Evolutionary conservation across 257 asterid species (phyloP).

Genomic region (Gentiana dahurica): DNA sequence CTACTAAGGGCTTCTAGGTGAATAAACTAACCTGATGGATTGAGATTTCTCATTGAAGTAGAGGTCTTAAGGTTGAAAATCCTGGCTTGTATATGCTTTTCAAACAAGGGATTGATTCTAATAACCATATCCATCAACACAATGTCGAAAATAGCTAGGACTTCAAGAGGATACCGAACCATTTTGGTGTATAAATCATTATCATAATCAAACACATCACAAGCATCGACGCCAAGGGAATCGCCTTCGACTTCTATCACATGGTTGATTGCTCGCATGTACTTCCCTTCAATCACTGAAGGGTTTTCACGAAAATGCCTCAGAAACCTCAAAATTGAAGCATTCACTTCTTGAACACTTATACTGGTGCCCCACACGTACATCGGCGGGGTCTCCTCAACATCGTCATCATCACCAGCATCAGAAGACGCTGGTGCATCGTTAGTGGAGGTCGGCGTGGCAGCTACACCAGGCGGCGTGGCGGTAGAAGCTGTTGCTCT

Average conservation of each 20-base stretch:
- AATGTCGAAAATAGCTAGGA: conserved; percentile 83
- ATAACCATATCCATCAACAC: conserved; percentile 88
- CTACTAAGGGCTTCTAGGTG: not conserved
- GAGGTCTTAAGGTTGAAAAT: conserved; percentile 78
- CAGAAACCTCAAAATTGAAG: conserved; percentile 72
- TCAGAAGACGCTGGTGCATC: conserved; percentile 65
- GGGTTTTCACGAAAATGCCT: conserved; percentile 71
- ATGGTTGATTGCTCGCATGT: conserved; percentile 56
- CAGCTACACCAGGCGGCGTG: conserved; percentile 20
- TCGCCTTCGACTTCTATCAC: conserved; percentile 93
- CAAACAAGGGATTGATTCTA: conserved; percentile 61
- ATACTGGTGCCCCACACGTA: conserved; percentile 97
- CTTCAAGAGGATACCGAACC: conserved; percentile 96
- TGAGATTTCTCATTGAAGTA: conserved; percentile 78
- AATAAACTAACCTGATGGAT: conserved; percentile 73
- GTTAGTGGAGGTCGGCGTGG: conserved; percentile 62
- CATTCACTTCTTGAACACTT: conserved; percentile 82
- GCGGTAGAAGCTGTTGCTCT: conserved; percentile 39
- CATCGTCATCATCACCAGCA: conserved; percentile 52
- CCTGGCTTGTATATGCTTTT: conserved; percentile 92
- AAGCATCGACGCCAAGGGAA: conserved; percentile 89
- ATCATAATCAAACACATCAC: conserved; percentile 66
- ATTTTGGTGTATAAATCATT: conserved; percentile 71
- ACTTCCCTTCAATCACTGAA: conserved; percentile 65
- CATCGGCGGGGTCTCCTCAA: conserved; percentile 70